Base-by-base conservation (phyloP, 768 basidiomycete species). In the Candolleomyces eurysporus region DNA sequence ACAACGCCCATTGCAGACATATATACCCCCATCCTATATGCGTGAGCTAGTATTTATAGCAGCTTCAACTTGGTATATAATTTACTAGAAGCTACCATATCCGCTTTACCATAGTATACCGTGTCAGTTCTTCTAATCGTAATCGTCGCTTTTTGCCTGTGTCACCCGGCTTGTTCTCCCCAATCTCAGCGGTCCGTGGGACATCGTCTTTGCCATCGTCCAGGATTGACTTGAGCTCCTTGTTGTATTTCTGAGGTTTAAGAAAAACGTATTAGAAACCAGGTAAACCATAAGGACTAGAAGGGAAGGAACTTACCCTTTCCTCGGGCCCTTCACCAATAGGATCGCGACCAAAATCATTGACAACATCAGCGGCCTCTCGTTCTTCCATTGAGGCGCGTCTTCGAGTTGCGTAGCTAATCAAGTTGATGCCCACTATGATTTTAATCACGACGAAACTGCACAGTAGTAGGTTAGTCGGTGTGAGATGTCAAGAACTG, bases 41-140 rank as follows among this genome's bases (percentile, higher is more conserved):
- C 36, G 6, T 7, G 2, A 36, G 36, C 36, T 6, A 36, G 36
- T 36, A 36, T 36, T 36, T 36, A 36, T 8, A 36, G 36, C 36
- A 36, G 36, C 36, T 36, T 36, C 36, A 11, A 36, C 6, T 1
- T 7, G 36, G 36, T 36, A 36, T 11, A 6, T 36, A 3, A 36
- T 36, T 36, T 8, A 36, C 36, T 22, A 46, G 16, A 7, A 30
- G n/a, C 70, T 78, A 85, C 82, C 82, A 96, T 49, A 96, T 96
- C 57, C 92, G 81, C 70, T 96, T 96, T 50, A 96, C 90, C 95
- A 98, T 98, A 19, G 94, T 96, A 78, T 91, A 98, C 59, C 95
- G 75, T 39, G 93, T 96, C 53, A 98, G 82, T 69, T 96, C 93
- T 71, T 97, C 94, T 54, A 98, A 73, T 61, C 85, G 84, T 60